These are phyloP conservation scores for Podospora anserina DNA, from an alignment of 495 filamentous ascomycete species.

Conservation along the genomic window DNA sequence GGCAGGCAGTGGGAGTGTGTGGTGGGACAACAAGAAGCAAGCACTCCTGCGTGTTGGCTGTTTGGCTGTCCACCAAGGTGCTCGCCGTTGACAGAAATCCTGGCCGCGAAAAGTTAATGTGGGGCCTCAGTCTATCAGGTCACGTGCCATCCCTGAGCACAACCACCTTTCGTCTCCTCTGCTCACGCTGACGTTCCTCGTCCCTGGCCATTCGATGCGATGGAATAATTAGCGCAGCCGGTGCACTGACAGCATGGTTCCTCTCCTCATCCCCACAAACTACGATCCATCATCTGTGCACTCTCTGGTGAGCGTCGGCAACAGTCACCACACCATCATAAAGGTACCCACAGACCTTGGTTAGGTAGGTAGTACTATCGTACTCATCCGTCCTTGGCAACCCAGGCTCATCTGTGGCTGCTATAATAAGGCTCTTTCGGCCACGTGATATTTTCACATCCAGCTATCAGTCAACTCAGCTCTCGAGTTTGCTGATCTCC, in stretches of 20 bases:
- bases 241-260: neutral
- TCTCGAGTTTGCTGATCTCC: neutral
- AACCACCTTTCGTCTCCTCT: neutral
- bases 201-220: no score
- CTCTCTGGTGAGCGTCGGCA: no score
- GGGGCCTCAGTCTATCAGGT: neutral
- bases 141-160: neutral
- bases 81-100: conserved; percentile 1
- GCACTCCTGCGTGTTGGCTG: neutral
- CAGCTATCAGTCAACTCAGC: no score
- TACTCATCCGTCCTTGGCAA: no score
- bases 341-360: no score
- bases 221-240: neutral
- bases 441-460: no score
- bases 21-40: neutral
- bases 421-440: no score
- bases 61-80: conserved; percentile 41
- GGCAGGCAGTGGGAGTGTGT: conserved; percentile 9
- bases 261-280: no score
- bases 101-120: neutral
- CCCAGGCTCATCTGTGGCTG: no score
- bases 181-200: neutral
- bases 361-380: no score
- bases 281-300: no score
- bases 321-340: no score